Evolutionary conservation across 371 early-diverging fungal species (phyloP), one percentile per base, ranked within the genome.

Genomic region (Syncephalis plumigaleata): DNA sequence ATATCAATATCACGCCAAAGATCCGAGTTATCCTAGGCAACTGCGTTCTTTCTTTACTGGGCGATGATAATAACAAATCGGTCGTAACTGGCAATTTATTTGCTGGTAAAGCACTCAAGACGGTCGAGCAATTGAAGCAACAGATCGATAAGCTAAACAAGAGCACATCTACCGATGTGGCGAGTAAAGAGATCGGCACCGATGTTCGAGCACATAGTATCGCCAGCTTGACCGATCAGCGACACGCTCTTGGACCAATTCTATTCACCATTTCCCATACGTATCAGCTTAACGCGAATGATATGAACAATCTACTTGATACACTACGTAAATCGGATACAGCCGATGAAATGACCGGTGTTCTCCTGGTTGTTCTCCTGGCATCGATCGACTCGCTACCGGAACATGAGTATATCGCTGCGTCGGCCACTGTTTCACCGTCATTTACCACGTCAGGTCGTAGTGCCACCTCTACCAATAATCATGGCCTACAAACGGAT

Each of bases 181-280:
- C 55, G 52, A 38, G 57, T 46, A 38, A 51, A 45, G 16, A 36
- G 38, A 31, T 20, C 23, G 18, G 37, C 31, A 23, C 18, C 47
- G 2, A 25, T 44, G 22, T 31, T 31, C 31, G 31, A 7, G 31
- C 31, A 31, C 31, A 31, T 31, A 7, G 7, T 31, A 31, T 31
- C 11, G 11, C 31, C 13, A 56, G 60, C 18, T 49, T 75, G 24
- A 49, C 55, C n/a, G 73, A 76, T 13, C 77, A 80, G 54, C 71
- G 77, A 31, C 60, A 67, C 46, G 59, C 57, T 38, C 58, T 81
- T 25, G 67, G 67, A n/a, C 66, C 65, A 48, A 64, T 78, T 24
- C 49, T 80, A 13, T 74, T 72, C 55, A 67, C 64, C 18, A 52
- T 73, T 20, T 56, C 71, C 13, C 68, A 66, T 9, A 51, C 70